Percentiles rank a stretch among this genome's conserved stretches.
phyloP scores from a whole-genome alignment of 768 basidiomycete species.

The Hygrocybe punicea region DNA sequence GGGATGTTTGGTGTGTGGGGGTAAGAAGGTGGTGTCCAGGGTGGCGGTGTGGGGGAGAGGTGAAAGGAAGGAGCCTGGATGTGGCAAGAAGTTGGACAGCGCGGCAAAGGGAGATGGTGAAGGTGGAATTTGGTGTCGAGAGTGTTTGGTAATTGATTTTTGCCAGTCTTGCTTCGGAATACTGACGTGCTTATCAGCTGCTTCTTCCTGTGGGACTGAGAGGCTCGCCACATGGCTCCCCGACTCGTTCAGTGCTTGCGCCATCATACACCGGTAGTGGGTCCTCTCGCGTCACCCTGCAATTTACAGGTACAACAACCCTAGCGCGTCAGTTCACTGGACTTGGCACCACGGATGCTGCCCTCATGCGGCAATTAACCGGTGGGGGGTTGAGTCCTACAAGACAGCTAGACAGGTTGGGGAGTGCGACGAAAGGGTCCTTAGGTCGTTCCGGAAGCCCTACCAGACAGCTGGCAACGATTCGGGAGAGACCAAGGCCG shows the following conservation, averaged over 20 bases:
- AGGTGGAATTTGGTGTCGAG: conserved; percentile 78
- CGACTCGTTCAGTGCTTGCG: conserved; percentile 46
- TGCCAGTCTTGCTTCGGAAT: conserved; percentile 2
- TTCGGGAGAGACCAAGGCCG: conserved; percentile 56
- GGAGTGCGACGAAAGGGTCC: conserved; percentile 45
- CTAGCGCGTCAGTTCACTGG: conserved; percentile 76
- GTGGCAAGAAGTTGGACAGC: conserved; percentile 79
- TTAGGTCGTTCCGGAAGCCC: neutral
- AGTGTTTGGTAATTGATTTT: conserved; percentile 61
- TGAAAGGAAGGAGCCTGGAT: conserved; percentile 62
- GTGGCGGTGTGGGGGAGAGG: conserved; percentile 40
- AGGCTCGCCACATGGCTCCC: conserved; percentile 51
- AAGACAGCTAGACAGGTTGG: conserved; percentile 45
- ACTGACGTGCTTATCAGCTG: conserved; percentile 41
- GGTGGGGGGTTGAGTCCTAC: conserved; percentile 67
- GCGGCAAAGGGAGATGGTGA: conserved; percentile 71
- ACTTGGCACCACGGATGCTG: conserved; percentile 41
- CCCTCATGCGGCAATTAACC: conserved; percentile 55
- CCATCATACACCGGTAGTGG: conserved; percentile 44
- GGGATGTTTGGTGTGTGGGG: conserved; percentile 76
- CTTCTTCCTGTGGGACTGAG: conserved; percentile 50
- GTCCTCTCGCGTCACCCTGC: conserved; percentile 43
- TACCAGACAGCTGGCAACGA: conserved; percentile 51
- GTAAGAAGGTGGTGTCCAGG: conserved; percentile 50
- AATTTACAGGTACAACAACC: conserved; percentile 68